Evolutionary conservation across 2,329 filamentous ascomycete genomes (phyloP).

Genomic region (Sphaerulina vaccinii): DNA sequence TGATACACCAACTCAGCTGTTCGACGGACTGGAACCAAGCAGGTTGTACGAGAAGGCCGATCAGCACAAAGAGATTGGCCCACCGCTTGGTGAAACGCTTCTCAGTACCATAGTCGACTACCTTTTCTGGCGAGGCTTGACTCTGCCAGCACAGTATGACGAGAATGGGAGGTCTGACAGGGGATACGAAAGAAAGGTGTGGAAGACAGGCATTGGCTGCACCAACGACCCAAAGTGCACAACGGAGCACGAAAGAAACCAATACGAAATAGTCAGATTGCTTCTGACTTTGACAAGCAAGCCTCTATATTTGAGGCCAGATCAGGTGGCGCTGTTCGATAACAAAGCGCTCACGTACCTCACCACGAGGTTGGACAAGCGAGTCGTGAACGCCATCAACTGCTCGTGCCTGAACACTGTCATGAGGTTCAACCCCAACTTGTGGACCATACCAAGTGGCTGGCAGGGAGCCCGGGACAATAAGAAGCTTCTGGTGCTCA

Average conservation of each 20-base stretch:
- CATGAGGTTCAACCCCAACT: constrained; percentile 91
- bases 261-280: constrained; percentile 83
- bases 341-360: constrained; percentile 85
- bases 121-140: constrained; percentile 88
- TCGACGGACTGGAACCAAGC: constrained; percentile 43
- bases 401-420: constrained; percentile 95
- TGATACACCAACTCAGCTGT: constrained; percentile 34
- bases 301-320: constrained; percentile 88
- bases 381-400: constrained; percentile 81
- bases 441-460: constrained; percentile 83
- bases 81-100: constrained; percentile 86
- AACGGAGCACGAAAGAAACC: constrained; percentile 89
- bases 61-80: constrained; percentile 64
- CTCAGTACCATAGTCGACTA: constrained; percentile 87
- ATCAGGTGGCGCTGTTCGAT: constrained; percentile 74
- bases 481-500: constrained; percentile 85
- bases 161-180: constrained; percentile 28
- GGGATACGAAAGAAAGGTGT: constrained; percentile 86
- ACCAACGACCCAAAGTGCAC: constrained; percentile 84
- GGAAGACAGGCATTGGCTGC: constrained; percentile 96
- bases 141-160: constrained; percentile 59
- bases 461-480: constrained; percentile 79
- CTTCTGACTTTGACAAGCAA: constrained; percentile 83
- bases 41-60: constrained; percentile 50
- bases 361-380: constrained; percentile 83